Evolutionary conservation across 371 early-diverging fungal genomes (phyloP), one percentile per base, ranked within the genome.

Genomic region (Mortierella sp.): DNA sequence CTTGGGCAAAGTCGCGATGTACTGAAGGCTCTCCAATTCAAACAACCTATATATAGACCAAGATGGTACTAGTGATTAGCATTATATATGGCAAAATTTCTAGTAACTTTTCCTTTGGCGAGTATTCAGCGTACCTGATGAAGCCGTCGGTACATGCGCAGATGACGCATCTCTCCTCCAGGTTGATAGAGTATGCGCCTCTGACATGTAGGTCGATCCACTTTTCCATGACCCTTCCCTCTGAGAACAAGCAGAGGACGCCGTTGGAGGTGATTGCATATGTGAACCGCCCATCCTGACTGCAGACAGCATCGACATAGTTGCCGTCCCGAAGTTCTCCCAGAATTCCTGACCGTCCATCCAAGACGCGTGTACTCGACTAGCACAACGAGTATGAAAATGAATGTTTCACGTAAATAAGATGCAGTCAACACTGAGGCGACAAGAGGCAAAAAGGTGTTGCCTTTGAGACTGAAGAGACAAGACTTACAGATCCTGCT

Each of bases 151-250:
- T 85, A 66, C 95, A 93, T 3, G 94, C 93, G 83, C 95, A 95
- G 7, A 93, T 87, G 52, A 95, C 86, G 76, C 88, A 90, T n/a
- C 80, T 85, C 2, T 90, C 85, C 26, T 90, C 89, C 10, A 94
- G 86, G 68, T 88, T 88, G 45, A 95, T 85, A n/a, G 93, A 94
- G 68, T 81, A 90, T 8, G 94, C 93, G 41, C 85, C 87, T 64
- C 83, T 48, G 64, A 93, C 93, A 87, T 94, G 92, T 61, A 95
- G 85, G 80, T 95, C 92, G 31, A 95, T 91, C 94, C 94, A 95
- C 79, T 93, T 94, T 63, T 94, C 93, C 84, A 96, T 85, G 10
- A 90, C 86, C 61, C 93, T 83, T 1, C 86, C 90, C 66, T 91
- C 90, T 43, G 92, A 89, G 67, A 96, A 94, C 63, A 90, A 76